A percentile compares a stretch with the other conserved stretches of the same genome.
These are phyloP conservation scores for Danielia oregonensis DNA, from an alignment of 805 yeast species.

Conservation along the genomic window DNA sequence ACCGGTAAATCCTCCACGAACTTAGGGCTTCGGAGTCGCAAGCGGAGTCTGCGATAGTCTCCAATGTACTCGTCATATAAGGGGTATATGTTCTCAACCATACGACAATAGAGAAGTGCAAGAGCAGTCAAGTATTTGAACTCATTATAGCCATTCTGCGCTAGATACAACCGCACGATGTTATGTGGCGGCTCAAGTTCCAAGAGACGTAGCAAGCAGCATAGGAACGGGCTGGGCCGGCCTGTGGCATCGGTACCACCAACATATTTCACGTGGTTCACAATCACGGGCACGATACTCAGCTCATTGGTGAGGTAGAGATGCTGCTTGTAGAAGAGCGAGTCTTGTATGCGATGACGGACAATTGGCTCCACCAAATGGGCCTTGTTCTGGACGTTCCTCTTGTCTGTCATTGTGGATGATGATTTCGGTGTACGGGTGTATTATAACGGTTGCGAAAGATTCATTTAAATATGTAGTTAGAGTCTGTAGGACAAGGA, in stretches of 20 bases:
- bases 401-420: constrained; percentile 10
- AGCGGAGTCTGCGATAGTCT: constrained; percentile 69
- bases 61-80: constrained; percentile 51
- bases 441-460: neutral
- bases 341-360: constrained; percentile 40
- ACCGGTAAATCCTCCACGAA: constrained; percentile 22
- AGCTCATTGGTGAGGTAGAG: constrained; percentile 39
- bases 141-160: constrained; percentile 48
- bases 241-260: constrained; percentile 58
- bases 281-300: constrained; percentile 32
- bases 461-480: too few species aligned
- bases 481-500: neutral
- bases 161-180: constrained; percentile 50
- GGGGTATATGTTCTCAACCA: constrained; percentile 45
- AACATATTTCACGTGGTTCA: constrained; percentile 37
- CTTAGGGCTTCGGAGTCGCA: constrained; percentile 27
- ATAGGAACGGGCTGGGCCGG: constrained; percentile 68
- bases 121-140: constrained; percentile 78
- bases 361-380: constrained; percentile 39
- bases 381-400: constrained; percentile 25
- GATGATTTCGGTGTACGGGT: neutral
- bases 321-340: constrained; percentile 40
- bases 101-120: constrained; percentile 60
- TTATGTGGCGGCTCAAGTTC: constrained; percentile 69
- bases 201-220: constrained; percentile 70